Percentiles rank a stretch among this genome's conserved stretches.
Conservation (phyloP, 495 filamentous ascomycete genomes). For the Penicillium mononematosum region DNA sequence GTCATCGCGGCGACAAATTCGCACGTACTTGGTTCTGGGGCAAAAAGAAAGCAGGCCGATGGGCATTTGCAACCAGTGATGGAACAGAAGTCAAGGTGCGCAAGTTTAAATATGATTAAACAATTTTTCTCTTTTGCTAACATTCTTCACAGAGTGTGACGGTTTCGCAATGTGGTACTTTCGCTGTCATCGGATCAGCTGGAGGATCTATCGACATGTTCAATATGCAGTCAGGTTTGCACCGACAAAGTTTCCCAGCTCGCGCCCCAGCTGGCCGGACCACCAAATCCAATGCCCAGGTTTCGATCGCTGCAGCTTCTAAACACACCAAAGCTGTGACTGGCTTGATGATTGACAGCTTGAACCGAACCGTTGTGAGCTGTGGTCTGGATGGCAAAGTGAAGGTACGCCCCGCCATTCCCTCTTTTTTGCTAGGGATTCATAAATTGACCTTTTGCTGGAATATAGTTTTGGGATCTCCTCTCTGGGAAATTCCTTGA, state of each 20-base stretch:
- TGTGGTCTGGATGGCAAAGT: slow-evolving; percentile 90
- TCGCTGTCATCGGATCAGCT: slow-evolving; percentile 84
- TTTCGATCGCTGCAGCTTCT: slow-evolving; percentile 32
- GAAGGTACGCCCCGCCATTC: slow-evolving; percentile 50
- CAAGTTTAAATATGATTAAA: background rate
- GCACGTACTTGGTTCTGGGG: slow-evolving; percentile 98
- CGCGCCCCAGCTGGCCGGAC: slow-evolving; percentile 60
- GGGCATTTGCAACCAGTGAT: slow-evolving; percentile 87
- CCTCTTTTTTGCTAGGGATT: background rate
- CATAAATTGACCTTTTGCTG: slow-evolving; percentile 9
- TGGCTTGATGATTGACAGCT: slow-evolving; percentile 76
- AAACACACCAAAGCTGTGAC: slow-evolving; percentile 82
- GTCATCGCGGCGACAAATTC: slow-evolving; percentile 80
- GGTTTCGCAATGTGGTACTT: slow-evolving; percentile 88
- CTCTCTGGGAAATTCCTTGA: slow-evolving; percentile 70
- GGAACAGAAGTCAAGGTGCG: slow-evolving; percentile 68
- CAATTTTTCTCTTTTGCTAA: slow-evolving; percentile 12
- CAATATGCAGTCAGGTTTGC: slow-evolving; percentile 90
- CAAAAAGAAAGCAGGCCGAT: slow-evolving; percentile 84
- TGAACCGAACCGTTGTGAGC: slow-evolving; percentile 80
- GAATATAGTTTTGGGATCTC: slow-evolving; percentile 83
- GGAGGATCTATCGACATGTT: slow-evolving; percentile 85
- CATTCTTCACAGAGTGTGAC: slow-evolving; percentile 61
- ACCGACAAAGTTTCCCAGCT: slow-evolving; percentile 81
- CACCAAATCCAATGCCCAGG: slow-evolving; percentile 1